Conservation (phyloP, 129 eudicot species). For the Tagetes erecta region DNA sequence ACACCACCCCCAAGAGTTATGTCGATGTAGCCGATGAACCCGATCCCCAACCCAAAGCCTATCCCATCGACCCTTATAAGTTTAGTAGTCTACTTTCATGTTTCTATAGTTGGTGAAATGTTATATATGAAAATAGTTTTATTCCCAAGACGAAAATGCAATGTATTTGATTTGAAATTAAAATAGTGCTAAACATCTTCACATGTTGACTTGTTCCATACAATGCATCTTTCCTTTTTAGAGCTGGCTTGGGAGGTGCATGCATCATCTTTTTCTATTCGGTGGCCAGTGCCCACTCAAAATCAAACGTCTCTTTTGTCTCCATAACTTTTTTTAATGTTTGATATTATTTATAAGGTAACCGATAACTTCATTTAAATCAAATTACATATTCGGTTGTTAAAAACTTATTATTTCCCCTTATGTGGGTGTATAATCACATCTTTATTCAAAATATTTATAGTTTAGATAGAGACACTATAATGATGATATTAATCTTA, state of each 20-base stretch:
- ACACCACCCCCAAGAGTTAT: too few species aligned
- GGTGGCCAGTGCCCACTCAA: neutral
- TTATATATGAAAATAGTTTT: neutral
- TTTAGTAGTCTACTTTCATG: neutral
- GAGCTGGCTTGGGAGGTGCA: conserved; percentile 21
- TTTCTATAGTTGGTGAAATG: neutral
- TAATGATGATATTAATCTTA: too few species aligned
- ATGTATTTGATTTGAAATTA: neutral
- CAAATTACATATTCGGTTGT: neutral
- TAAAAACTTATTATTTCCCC: neutral
- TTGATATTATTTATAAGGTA: neutral
- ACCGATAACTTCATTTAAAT: neutral
- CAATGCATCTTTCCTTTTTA: conserved; percentile 30
- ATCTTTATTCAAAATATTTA: too few species aligned
- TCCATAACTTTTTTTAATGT: neutral
- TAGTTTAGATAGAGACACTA: too few species aligned
- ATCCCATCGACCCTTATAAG: too few species aligned
- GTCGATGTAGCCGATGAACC: too few species aligned
- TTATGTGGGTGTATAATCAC: too few species aligned
- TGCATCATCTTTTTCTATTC: conserved; percentile 15
- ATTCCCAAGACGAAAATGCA: neutral
- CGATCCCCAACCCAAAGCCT: too few species aligned
- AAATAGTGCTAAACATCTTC: neutral
- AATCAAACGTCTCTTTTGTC: neutral
- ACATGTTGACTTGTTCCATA: conserved; percentile 3